Percentiles rank a stretch among this genome's conserved stretches.
Evolutionary conservation across 2,329 filamentous ascomycete species (phyloP).

Genomic region (Orbilia quercus): DNA sequence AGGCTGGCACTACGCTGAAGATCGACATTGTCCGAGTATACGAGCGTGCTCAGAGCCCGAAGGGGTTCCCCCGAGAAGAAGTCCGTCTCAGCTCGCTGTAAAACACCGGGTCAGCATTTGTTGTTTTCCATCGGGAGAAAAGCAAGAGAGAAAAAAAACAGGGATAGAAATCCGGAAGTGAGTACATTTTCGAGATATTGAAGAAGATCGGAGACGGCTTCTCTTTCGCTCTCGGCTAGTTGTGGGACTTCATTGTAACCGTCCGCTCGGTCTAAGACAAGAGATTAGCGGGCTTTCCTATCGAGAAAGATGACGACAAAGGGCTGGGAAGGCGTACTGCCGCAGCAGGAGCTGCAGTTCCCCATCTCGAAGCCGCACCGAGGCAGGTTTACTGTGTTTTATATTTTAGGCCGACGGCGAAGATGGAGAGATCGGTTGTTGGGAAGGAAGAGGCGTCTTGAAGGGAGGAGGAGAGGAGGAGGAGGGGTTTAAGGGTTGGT

Average conservation of each 20-base stretch:
- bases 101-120: constrained; percentile 25
- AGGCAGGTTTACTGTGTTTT: constrained; percentile 46
- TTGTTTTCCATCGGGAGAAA: constrained; percentile 7
- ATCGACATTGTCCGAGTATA: constrained; percentile 99
- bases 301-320: constrained; percentile 35
- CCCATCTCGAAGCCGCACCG: constrained; percentile 66
- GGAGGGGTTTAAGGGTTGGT: constrained; percentile 32
- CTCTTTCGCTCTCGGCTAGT: constrained; percentile 93
- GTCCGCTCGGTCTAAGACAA: constrained; percentile 51
- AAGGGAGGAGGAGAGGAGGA: constrained; percentile 4
- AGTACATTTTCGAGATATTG: constrained; percentile 95
- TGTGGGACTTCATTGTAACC: constrained; percentile 72
- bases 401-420: constrained; percentile 29
- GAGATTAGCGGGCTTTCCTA: constrained; percentile 25
- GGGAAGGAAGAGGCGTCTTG: constrained; percentile 24
- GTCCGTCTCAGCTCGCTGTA: constrained; percentile 90
- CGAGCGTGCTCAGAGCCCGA: constrained; percentile 90
- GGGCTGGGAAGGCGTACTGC: constrained; percentile 60
- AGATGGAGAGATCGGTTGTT: constrained; percentile 12
- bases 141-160: constrained; percentile 56
- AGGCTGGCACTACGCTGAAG: constrained; percentile 95
- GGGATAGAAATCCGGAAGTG: background rate
- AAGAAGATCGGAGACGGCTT: constrained; percentile 93
- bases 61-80: constrained; percentile 98
- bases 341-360: constrained; percentile 69